A percentile compares a stretch with the other conserved stretches of the same genome.
phyloP scores from a whole-genome alignment of 2,329 filamentous ascomycete species.

The Aaosphaeria pasadenensis region DNA sequence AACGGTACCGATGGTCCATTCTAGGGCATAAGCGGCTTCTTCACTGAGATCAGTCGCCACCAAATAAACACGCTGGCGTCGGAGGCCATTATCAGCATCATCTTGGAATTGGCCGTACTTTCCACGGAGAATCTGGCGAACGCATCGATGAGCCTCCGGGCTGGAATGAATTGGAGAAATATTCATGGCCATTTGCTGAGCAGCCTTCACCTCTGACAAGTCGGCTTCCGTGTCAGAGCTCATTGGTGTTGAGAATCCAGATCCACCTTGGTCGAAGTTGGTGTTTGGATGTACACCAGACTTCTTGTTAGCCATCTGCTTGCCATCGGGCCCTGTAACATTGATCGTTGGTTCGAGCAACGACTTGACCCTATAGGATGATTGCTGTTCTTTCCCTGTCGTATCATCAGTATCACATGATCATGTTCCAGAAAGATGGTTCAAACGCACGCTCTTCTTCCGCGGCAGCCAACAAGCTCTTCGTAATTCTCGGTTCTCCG shows the following conservation, averaged over 20 bases:
- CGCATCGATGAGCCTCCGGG: constrained; percentile 73
- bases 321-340: constrained; percentile 61
- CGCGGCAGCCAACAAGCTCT: constrained; percentile 68
- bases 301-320: constrained; percentile 54
- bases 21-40: constrained; percentile 89
- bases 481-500: constrained; percentile 42
- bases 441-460: constrained; percentile 70
- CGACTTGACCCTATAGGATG: constrained; percentile 60
- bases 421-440: too few relatives aligned
- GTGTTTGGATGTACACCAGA: constrained; percentile 73
- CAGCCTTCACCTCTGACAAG: constrained; percentile 78
- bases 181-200: constrained; percentile 78
- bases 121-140: constrained; percentile 86
- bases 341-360: constrained; percentile 67
- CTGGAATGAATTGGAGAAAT: constrained; percentile 78
- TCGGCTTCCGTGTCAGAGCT: constrained; percentile 87
- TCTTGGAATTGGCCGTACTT: constrained; percentile 75
- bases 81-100: constrained; percentile 74
- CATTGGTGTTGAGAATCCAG: constrained; percentile 59
- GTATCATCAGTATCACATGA: too few relatives aligned
- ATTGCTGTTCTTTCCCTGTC: constrained; percentile 48
- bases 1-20: constrained; percentile 97
- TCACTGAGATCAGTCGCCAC: constrained; percentile 95
- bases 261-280: constrained; percentile 71
- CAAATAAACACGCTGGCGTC: constrained; percentile 82